These are phyloP conservation scores for Suillus placidus DNA, from an alignment of 768 basidiomycete species.

Conservation along the genomic window DNA sequence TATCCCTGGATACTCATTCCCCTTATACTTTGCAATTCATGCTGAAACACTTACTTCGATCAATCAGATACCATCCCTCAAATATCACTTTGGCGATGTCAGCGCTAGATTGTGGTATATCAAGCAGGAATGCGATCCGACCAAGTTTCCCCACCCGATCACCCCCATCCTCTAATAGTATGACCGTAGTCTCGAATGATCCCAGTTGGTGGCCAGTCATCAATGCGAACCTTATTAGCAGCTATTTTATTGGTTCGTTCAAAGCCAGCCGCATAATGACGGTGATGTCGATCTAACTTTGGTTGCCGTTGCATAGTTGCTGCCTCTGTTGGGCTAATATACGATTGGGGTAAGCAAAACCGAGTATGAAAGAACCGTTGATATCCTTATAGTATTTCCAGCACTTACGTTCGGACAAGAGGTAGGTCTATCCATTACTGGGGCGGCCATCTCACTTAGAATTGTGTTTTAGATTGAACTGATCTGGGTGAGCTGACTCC, in stretches of 20 bases:
- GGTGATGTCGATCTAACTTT: not conserved
- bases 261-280: not conserved
- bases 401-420: too few species aligned
- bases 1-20: too few species aligned
- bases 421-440: not conserved
- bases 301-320: not conserved
- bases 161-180: not conserved
- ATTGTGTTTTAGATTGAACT: not conserved
- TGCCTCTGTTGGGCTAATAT: not conserved
- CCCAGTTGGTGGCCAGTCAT: too few species aligned
- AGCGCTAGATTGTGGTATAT: conserved; percentile 12
- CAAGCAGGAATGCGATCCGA: not conserved
- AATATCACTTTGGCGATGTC: conserved; percentile 3
- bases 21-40: too few species aligned
- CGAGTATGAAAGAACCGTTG: too few species aligned
- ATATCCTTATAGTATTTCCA: too few species aligned
- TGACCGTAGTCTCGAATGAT: not conserved
- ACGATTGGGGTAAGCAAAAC: too few species aligned
- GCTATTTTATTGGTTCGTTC: not conserved
- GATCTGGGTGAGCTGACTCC: not conserved
- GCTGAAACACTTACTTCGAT: too few species aligned
- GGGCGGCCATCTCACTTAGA: not conserved
- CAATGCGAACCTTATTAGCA: too few species aligned
- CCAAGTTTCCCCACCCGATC: too few species aligned
- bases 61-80: conserved; percentile 5